Base-by-base conservation (phyloP, 441 rosid species). In the Sinapis alba region DNA sequence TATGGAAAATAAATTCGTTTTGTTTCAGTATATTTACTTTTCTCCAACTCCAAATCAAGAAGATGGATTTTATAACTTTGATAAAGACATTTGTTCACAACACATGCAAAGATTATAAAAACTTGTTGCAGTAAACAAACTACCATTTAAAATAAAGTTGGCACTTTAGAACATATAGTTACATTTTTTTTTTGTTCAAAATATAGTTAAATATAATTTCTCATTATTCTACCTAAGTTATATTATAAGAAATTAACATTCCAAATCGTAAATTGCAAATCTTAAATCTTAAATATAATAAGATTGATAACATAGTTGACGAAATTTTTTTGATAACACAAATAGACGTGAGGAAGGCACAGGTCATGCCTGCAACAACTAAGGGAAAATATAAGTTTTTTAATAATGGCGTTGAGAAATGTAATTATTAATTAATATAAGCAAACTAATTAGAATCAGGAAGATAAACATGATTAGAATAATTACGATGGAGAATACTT, bases 281-380 rank as follows among this genome's bases (percentile, higher is more conserved):
- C 23, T 0, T 6, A 6, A 51, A 4, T 1, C 18, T 28, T 6
- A 38, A 41, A 41, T 45, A 45, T 10, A 16, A 50, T 3, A 50
- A 8, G 11, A 50, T 50, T 4, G 13, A 19, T 19, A 19, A 16
- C 20, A 47, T 47, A 47, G 34, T 30, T 30, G 34, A 34, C 41
- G 9, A 8, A 34, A 18, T 20, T 10, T 21, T 21, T 1, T 73
- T 23, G 24, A 65, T 6, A 34, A 27, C 65, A 59, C n/a, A n/a
- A n/a, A n/a, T n/a, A n/a, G 77, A 78, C 81, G 81, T 78, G 81
- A 67, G 16, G 76, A 51, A 71, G 68, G 20, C 4, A 23, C 30
- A 32, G 76, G 16, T 78, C 73, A 72, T 78, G 81, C 69, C 69
- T 66, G 81, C 80, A 65, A 77, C 77, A 66, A 78, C 77, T 72